Evolutionary conservation across 257 asterid species (phyloP).

Genomic region (Solanum sitiens): DNA sequence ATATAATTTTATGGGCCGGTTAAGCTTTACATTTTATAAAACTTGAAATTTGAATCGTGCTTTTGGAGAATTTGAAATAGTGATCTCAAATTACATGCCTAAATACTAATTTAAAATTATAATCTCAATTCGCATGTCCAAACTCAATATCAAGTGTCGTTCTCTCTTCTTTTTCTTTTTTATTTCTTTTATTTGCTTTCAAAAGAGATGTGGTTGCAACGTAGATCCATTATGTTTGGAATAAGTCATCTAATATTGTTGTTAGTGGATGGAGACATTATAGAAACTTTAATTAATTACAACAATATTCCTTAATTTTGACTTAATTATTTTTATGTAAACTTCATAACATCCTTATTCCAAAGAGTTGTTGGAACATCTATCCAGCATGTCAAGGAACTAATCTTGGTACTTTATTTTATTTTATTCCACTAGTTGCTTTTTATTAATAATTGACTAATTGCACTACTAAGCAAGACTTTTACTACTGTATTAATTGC

Average conservation of each 20-base stretch:
- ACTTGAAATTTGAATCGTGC: neutral
- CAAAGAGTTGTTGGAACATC: neutral
- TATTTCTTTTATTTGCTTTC: neutral
- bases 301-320: neutral
- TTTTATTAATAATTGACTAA: neutral
- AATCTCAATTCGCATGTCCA: too few relatives aligned
- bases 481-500: neutral
- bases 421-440: neutral
- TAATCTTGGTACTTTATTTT: neutral
- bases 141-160: neutral
- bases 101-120: too few relatives aligned
- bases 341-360: neutral
- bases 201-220: neutral
- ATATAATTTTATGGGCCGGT: neutral
- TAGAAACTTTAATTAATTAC: neutral
- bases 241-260: neutral
- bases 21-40: too few relatives aligned
- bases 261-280: neutral
- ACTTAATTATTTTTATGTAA: neutral
- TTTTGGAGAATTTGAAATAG: neutral
- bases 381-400: neutral
- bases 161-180: neutral
- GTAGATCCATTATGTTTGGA: neutral
- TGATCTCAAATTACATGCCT: too few relatives aligned
- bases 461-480: neutral